Percentiles rank a stretch among this genome's conserved stretches.
Conservation (phyloP, 176 grass and related monocot species). For the Chloris gayana region DNA sequence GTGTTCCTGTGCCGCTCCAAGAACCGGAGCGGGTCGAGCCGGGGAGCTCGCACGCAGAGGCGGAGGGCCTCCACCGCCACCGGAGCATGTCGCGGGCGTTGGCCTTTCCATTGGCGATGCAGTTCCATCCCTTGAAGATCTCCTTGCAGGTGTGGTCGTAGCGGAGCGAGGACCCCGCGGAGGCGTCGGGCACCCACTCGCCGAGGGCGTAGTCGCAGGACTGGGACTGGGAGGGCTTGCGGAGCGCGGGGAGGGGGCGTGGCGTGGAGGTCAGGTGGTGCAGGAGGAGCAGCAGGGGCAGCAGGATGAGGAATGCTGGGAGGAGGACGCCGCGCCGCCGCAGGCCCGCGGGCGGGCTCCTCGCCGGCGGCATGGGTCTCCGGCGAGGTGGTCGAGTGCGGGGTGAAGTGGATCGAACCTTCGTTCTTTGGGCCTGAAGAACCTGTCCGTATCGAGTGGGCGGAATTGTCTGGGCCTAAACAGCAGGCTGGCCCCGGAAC, state of each 20-base stretch:
- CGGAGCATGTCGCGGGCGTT: slow-evolving; percentile 59
- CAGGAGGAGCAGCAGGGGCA: background rate
- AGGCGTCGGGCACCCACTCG: slow-evolving; percentile 56
- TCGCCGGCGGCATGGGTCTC: slow-evolving; percentile 42
- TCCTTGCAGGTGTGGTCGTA: slow-evolving; percentile 85
- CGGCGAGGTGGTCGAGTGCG: background rate
- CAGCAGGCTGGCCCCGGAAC: too few species aligned
- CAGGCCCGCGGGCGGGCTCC: slow-evolving; percentile 2
- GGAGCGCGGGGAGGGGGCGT: slow-evolving; percentile 12
- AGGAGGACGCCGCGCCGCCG: slow-evolving; percentile 15
- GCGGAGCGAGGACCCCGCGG: slow-evolving; percentile 19
- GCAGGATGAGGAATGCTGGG: background rate
- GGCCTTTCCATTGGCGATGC: slow-evolving; percentile 65
- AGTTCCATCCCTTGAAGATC: slow-evolving; percentile 98
- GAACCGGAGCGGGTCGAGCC: slow-evolving; percentile 59
- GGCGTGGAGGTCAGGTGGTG: slow-evolving; percentile 2
- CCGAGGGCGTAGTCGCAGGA: slow-evolving; percentile 71
- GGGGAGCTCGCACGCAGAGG: slow-evolving; percentile 43
- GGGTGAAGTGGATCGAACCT: background rate
- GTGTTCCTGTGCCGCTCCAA: slow-evolving; percentile 59
- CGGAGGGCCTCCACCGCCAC: slow-evolving; percentile 67
- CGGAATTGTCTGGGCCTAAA: too few species aligned
- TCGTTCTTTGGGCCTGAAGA: background rate
- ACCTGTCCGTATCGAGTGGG: too few species aligned
- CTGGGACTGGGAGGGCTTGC: background rate